Conservation (phyloP, 169 alveolate species). For the Plasmodium sp. region DNA sequence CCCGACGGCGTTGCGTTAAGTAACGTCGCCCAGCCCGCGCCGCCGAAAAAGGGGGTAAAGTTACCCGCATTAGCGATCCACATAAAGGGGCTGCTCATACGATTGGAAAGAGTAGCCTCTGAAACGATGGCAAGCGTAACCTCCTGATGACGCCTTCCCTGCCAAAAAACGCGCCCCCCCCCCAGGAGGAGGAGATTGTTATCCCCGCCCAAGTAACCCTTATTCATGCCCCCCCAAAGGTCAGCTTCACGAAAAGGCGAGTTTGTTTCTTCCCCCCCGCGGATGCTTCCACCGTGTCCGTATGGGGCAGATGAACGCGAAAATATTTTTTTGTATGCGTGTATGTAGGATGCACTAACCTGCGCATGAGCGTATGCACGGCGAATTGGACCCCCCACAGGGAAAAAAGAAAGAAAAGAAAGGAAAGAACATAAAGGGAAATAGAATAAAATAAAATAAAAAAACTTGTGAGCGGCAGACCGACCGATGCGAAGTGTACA, state of each 20-base stretch:
- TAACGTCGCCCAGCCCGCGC: background rate
- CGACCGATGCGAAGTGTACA: background rate
- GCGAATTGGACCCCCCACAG: background rate
- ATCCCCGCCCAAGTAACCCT: background rate
- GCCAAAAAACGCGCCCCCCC: background rate
- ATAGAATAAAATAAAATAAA: no score
- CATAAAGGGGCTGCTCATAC: background rate
- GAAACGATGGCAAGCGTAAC: background rate
- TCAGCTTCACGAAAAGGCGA: background rate
- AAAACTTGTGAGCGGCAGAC: background rate
- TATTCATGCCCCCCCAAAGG: no score
- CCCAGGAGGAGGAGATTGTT: background rate
- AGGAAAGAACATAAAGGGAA: background rate
- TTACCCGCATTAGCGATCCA: background rate
- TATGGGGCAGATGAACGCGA: background rate
- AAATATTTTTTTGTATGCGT: background rate
- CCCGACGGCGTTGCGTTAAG: background rate
- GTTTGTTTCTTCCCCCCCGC: background rate
- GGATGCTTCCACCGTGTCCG: background rate
- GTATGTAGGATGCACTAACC: background rate
- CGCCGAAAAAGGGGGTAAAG: background rate
- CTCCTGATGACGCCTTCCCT: background rate
- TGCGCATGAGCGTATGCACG: background rate
- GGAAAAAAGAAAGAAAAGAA: background rate
- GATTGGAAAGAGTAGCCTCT: background rate